phyloP scores from a whole-genome alignment of 225 moss, liverwort and hornwort genomes.

The Polytrichum formosum region DNA sequence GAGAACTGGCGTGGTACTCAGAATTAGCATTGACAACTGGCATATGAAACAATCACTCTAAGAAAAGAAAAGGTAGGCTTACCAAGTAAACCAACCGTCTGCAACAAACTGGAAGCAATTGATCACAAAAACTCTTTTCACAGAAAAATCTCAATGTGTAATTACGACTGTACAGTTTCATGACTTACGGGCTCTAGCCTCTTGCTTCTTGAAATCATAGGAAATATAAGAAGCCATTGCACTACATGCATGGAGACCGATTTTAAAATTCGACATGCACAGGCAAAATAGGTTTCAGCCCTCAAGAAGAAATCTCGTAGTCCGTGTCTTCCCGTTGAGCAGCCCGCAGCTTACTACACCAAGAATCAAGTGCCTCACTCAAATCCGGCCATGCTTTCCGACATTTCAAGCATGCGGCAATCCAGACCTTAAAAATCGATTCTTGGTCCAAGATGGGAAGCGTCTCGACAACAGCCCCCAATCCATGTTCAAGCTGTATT shows the following conservation, averaged over 20 bases:
- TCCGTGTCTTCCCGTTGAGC: constrained; percentile 41
- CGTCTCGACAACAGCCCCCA: constrained; percentile 48
- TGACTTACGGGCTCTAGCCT: not conserved
- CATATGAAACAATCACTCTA: not conserved
- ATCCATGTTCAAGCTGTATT: constrained; percentile 42
- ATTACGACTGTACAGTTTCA: not conserved
- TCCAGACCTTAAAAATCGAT: constrained; percentile 61
- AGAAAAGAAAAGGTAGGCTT: not conserved
- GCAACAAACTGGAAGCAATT: not conserved
- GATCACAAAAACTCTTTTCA: no score
- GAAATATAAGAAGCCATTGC: not conserved
- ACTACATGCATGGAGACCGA: not conserved
- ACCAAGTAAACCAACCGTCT: not conserved
- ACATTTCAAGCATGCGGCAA: constrained; percentile 50
- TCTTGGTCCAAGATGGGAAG: constrained; percentile 67
- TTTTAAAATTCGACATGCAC: no score
- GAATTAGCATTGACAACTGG: not conserved
- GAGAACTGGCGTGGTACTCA: no score
- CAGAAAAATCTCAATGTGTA: no score
- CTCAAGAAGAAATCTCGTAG: constrained; percentile 3
- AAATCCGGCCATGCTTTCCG: constrained; percentile 63
- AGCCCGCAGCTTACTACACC: constrained; percentile 58
- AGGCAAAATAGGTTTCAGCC: not conserved
- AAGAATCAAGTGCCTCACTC: constrained; percentile 58
- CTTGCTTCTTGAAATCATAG: not conserved